Percentiles rank a stretch among this genome's conserved stretches.
Conservation (phyloP, 2,329 filamentous ascomycete species). For the Gaeumannomyces tritici region DNA sequence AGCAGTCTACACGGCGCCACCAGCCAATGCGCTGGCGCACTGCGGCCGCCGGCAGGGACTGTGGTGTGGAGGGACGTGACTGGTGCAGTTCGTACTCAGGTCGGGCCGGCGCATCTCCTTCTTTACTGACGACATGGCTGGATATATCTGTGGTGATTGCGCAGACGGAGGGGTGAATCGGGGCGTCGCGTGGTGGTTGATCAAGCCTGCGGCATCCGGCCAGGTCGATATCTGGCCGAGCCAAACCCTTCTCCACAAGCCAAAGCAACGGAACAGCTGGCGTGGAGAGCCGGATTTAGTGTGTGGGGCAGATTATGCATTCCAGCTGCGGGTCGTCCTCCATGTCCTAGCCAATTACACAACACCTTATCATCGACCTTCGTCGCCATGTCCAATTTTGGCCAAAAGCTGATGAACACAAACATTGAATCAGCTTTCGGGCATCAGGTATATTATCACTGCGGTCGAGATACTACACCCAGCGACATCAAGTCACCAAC, state of each 20-base stretch:
- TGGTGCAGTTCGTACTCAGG: conserved; percentile 24
- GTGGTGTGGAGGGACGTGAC: background rate
- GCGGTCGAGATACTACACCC: too few relatives aligned
- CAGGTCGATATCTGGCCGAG: too few relatives aligned
- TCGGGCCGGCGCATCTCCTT: conserved; percentile 33
- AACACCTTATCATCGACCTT: background rate
- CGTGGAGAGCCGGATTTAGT: background rate
- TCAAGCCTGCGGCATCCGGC: background rate
- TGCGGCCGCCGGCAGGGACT: too few relatives aligned
- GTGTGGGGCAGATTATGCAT: background rate
- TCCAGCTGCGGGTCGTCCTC: background rate
- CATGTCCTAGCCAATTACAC: background rate
- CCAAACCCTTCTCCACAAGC: background rate
- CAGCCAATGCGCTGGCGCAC: background rate
- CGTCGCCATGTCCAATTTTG: background rate
- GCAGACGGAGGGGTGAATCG: background rate
- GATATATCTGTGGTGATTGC: background rate
- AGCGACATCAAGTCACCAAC: too few relatives aligned
- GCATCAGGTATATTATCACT: too few relatives aligned
- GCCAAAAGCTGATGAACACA: too few relatives aligned
- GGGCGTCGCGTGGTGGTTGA: background rate
- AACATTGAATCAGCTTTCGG: too few relatives aligned
- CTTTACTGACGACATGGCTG: conserved; percentile 25
- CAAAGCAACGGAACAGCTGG: background rate
- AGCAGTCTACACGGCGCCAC: too few relatives aligned